phyloP scores from a whole-genome alignment of 306 rosid species.

The Carpinus viminea region DNA sequence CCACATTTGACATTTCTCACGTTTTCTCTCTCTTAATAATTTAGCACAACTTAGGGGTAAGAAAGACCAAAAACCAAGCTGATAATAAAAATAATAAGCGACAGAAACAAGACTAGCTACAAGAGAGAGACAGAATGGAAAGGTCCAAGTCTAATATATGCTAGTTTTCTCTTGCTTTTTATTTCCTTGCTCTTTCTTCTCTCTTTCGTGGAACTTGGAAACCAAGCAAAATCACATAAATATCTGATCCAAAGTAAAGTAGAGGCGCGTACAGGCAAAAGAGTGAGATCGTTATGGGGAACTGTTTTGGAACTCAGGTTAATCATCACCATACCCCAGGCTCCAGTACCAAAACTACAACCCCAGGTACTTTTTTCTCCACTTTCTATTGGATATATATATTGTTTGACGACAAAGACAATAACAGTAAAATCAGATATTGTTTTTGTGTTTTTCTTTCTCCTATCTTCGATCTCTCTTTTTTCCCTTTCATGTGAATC shows the following conservation, averaged over 20 bases:
- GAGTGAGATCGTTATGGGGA: conserved; percentile 26
- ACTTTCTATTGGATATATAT: neutral
- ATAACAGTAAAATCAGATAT: no score
- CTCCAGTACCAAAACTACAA: neutral
- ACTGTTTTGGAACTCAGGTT: conserved; percentile 32
- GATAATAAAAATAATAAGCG: no score
- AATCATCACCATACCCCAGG: conserved; percentile 1
- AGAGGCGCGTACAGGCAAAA: neutral
- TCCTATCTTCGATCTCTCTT: neutral
- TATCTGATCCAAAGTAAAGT: no score
- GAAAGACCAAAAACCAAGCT: neutral
- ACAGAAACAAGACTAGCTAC: no score
- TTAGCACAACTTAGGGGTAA: conserved; percentile 11
- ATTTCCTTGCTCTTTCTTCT: conserved; percentile 23
- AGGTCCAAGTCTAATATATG: neutral
- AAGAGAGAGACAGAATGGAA: neutral
- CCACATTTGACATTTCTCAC: neutral
- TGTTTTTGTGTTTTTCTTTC: neutral
- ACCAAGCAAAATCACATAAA: neutral
- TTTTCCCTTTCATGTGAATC: no score
- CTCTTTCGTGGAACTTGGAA: conserved; percentile 23
- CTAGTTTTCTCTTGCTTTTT: neutral
- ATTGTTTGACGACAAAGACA: no score
- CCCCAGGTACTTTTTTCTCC: neutral
- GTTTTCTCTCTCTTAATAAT: neutral